Base-by-base conservation (phyloP, 1,284 basidiomycete genomes). In the Veloboletus limbatus region DNA sequence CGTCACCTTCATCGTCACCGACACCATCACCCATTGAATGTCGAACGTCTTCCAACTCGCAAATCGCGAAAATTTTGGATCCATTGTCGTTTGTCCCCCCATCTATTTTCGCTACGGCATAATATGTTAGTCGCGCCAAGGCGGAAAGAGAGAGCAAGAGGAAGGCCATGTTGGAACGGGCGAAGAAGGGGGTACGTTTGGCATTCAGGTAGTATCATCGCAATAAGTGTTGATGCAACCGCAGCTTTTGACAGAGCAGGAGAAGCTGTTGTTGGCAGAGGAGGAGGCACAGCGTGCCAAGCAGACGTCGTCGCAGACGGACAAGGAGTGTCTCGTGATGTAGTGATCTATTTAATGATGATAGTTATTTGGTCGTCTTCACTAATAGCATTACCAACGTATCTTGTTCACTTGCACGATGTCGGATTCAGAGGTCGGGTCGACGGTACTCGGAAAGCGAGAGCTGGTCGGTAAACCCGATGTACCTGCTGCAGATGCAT, bases 81-180 rank as follows among this genome's bases (percentile, higher is more conserved):
- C 59, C 70, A 4, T 62, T 71, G 52, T 77, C 81, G 48, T 85
- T 78, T 57, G 69, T 77, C 45, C 85, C 85, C 25, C 82, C 73
- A 44, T 70, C 83, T 30, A 68, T 88, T 21, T 87, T 85, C 59
- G 77, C 75, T 35, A 67, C 69, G 54, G 81, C 79, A 49, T 86
- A 67, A 85, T 68, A 30, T 50, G 6, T 26, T 37, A 89, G 86
- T 55, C 84, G 85, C 18, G 83, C 85, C 27, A 81, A 71, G 67
- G 81, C 79, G 9, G 86, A 89, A 65, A 73, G 76, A 58, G 81
- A 81, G 57, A 86, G 84, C 56, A 72, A 73, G 55, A 62, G 76
- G 49, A 79, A 76, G 60, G 85, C 81, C 2, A 79, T 89, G 77
- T 69, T 76, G 57, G 81, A 76, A 48, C 77, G 86, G 22, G 83